Base-by-base conservation (phyloP, 805 yeast species). In the Kazachstania viticola region DNA sequence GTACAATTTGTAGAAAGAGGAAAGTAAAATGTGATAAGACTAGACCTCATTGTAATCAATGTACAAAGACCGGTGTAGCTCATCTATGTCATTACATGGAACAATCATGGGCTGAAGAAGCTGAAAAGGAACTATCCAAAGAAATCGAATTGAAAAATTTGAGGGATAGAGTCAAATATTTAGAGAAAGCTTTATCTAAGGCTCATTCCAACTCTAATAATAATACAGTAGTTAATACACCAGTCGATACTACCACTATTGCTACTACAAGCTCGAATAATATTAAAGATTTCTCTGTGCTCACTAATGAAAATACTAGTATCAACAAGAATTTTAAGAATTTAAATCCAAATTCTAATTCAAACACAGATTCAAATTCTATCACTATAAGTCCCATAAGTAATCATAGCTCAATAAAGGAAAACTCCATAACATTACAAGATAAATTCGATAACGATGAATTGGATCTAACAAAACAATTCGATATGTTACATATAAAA, bases 21-120 rank as follows among this genome's bases (percentile, higher is more conserved):
- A 69, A 69, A 40, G 71, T 69, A 12, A 67, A 65, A 29, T 65
- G 71, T 52, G 69, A 64, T 41, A 61, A 64, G 38, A 60, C 61
- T 28, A 63, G 71, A 40, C 78, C 78, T 1, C 71, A 69, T 31
- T 71, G 78, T 49, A 59, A 68, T 7, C 71, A 69, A 35, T 71
- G 78, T 56, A 61, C 64, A 22, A 67, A 68, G 43, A 71, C 73
- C 12, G 76, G 75, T 3, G 76, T 71, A 12, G 67, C 67, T 6
- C 76, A 71, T 45, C 51, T 71, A 14, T 71, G 78, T 36, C 71
- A 69, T 32, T 71, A 70, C 40, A 58, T 71, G 41, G 75, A 69
- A 38, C 78, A 75, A 26, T 58, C 64, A n/a, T 71, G 78, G 78
- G 76, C 77, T 51, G 44, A 56, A 46, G 48, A 57, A 41, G 50